phyloP scores from a whole-genome alignment of 768 basidiomycete genomes.

The Suillus plorans region DNA sequence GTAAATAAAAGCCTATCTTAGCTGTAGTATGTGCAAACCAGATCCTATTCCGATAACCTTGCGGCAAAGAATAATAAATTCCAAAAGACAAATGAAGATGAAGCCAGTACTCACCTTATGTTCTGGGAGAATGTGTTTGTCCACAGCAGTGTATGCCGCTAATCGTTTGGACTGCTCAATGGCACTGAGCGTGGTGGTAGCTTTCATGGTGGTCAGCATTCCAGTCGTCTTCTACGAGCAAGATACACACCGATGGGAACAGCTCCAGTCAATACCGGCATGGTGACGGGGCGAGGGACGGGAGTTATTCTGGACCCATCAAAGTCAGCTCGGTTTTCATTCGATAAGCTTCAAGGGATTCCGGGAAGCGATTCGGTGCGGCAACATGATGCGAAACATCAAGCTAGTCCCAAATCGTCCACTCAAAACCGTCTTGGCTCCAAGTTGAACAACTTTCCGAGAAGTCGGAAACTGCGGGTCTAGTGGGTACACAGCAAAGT shows the following conservation, averaged over 20 bases:
- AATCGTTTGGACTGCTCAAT: constrained; percentile 86
- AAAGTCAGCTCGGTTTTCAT: constrained; percentile 6
- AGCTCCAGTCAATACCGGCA: constrained; percentile 1
- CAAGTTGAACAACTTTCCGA: constrained; percentile 3
- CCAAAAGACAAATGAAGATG: background rate
- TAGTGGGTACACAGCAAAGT: background rate
- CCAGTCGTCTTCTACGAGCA: background rate
- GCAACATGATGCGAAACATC: background rate
- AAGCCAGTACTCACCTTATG: constrained; percentile 62
- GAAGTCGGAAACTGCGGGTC: background rate
- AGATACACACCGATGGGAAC: constrained; percentile 12
- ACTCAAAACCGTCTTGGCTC: background rate
- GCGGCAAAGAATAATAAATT: constrained; percentile 4
- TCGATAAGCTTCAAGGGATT: background rate
- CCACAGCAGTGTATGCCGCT: constrained; percentile 94
- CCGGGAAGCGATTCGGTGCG: constrained; percentile 2
- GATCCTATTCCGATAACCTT: constrained; percentile 90
- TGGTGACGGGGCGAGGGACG: constrained; percentile 13
- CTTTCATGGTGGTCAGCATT: constrained; percentile 1
- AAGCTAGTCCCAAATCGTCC: constrained; percentile 1
- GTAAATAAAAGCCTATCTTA: background rate
- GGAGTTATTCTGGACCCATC: constrained; percentile 14
- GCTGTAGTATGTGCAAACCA: constrained; percentile 38
- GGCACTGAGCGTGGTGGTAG: constrained; percentile 32
- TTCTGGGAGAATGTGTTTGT: constrained; percentile 78